phyloP scores from a whole-genome alignment of 1,284 basidiomycete genomes.

The Melanopsichium pennsylvanicum region DNA sequence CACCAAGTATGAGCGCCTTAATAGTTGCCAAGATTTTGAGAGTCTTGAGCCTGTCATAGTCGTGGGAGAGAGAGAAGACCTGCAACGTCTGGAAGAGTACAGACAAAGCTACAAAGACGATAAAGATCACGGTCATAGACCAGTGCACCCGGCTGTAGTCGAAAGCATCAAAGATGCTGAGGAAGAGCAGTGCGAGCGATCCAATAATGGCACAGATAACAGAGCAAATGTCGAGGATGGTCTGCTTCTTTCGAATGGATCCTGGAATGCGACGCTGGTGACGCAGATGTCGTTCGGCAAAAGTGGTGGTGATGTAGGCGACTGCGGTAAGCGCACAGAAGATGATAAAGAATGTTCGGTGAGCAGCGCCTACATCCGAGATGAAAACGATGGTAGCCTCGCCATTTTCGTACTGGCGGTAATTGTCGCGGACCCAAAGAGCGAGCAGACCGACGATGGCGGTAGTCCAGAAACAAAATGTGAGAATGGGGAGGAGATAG shows the following conservation, averaged over 20 bases:
- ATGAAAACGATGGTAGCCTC: conserved; percentile 68
- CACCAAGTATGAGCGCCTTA: conserved; percentile 68
- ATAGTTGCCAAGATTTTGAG: conserved; percentile 68
- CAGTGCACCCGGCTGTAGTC: conserved; percentile 68
- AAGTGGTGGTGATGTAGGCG: conserved; percentile 66
- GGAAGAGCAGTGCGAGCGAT: conserved; percentile 67
- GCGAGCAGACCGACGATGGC: conserved; percentile 62
- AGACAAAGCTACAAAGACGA: conserved; percentile 68
- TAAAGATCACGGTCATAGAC: conserved; percentile 69
- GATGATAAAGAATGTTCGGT: conserved; percentile 61
- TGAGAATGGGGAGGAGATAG: conserved; percentile 49
- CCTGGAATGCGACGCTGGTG: conserved; percentile 69
- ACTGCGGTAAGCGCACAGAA: conserved; percentile 45
- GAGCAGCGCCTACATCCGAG: conserved; percentile 68
- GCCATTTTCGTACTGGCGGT: conserved; percentile 64
- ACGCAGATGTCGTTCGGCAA: conserved; percentile 69
- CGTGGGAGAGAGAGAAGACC: conserved; percentile 66
- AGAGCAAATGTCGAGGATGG: conserved; percentile 66
- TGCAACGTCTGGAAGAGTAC: conserved; percentile 69
- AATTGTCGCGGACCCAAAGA: conserved; percentile 66
- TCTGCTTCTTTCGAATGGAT: conserved; percentile 66
- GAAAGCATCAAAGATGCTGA: conserved; percentile 66
- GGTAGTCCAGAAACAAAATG: conserved; percentile 47
- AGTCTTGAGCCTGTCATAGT: conserved; percentile 67
- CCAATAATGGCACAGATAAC: conserved; percentile 68